These are phyloP conservation scores for Viridothelium virens DNA, from an alignment of 495 filamentous ascomycete species.

Conservation along the genomic window DNA sequence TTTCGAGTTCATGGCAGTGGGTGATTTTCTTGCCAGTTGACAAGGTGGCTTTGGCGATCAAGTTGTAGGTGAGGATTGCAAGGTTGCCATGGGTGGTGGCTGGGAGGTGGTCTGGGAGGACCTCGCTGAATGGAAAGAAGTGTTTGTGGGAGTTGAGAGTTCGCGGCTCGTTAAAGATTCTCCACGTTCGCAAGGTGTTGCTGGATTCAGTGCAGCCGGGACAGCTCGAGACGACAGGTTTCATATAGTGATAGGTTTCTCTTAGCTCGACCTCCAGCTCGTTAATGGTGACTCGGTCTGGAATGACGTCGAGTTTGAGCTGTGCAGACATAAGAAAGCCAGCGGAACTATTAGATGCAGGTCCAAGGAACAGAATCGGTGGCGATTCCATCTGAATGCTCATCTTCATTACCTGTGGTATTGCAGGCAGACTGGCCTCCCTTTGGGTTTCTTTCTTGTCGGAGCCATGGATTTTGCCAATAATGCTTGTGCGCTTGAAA, in stretches of 20 bases:
- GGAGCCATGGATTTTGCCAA: not conserved
- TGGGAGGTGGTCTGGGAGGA: slow-evolving; percentile 80
- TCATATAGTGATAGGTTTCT: slow-evolving; percentile 61
- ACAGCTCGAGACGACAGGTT: slow-evolving; percentile 71
- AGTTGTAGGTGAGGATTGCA: slow-evolving; percentile 66
- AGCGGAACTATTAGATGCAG: slow-evolving; percentile 57
- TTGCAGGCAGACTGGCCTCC: not conserved
- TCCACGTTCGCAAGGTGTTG: slow-evolving; percentile 70
- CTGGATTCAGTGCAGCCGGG: slow-evolving; percentile 59
- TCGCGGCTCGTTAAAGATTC: slow-evolving; percentile 61
- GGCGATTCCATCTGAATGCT: slow-evolving; percentile 82
- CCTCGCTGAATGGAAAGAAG: slow-evolving; percentile 83
- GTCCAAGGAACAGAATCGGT: slow-evolving; percentile 75
- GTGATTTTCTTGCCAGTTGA: slow-evolving; percentile 56
- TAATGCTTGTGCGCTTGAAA: not conserved
- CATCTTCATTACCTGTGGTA: slow-evolving; percentile 47
- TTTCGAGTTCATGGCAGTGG: slow-evolving; percentile 54
- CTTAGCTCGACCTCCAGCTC: slow-evolving; percentile 58
- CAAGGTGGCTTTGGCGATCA: slow-evolving; percentile 61
- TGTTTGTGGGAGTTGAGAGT: slow-evolving; percentile 58
- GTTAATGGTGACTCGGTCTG: slow-evolving; percentile 29
- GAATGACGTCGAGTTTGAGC: slow-evolving; percentile 55
- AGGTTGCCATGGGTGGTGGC: slow-evolving; percentile 68
- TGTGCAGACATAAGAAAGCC: slow-evolving; percentile 86
- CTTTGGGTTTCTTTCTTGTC: not conserved